Base-by-base conservation (phyloP, 2,329 filamentous ascomycete species). In the Aspergillus sp. region DNA sequence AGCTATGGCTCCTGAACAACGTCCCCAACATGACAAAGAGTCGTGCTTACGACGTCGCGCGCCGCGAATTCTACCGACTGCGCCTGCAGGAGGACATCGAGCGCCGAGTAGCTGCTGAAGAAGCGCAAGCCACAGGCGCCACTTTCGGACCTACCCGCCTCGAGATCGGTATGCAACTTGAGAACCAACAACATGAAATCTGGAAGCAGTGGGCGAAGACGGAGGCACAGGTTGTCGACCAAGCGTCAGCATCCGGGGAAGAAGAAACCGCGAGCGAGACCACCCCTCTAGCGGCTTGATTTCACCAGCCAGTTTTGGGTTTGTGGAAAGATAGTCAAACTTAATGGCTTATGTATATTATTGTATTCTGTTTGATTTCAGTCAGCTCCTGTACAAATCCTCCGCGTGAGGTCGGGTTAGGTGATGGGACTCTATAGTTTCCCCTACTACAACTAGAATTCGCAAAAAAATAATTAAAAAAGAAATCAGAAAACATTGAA, bases 31-130 rank as follows among this genome's bases (percentile, higher is more conserved):
- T 90, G 71, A 82, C 80, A 50, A 84, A 84, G 71, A 80, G 82
- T 41, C 75, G 84, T 64, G 92, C 95, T 33, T 99, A 99, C 79
- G 93, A 98, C 75, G 79, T 81, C 55, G 92, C 90, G 7, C 89
- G 95, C 59, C 88, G 88, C 64, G 93, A 99, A 74, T 96, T 98
- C 77, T 99, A 99, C 79, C 80, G 83, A 46, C 77, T 93, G 62
- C 89, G 95, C 58, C 89, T 96, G 66, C 81, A 86, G 59, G 87
- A 96, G 67, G 92, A 97, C 64, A 84, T 96, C 48, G 87, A 93
- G 77, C 83, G 85, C 65, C 87, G 93, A 66, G 83, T 99, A 59
- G 90, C 93, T 7, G 82, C 86, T 50, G 95, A 99, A 77, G 95
- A 99, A 77, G 93, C 95, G 27, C 81, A 87, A 62, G 85, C 89